Percentiles rank a stretch among this genome's conserved stretches.
phyloP scores from a whole-genome alignment of 768 basidiomycete species.

The Agrocybe chaxingu region DNA sequence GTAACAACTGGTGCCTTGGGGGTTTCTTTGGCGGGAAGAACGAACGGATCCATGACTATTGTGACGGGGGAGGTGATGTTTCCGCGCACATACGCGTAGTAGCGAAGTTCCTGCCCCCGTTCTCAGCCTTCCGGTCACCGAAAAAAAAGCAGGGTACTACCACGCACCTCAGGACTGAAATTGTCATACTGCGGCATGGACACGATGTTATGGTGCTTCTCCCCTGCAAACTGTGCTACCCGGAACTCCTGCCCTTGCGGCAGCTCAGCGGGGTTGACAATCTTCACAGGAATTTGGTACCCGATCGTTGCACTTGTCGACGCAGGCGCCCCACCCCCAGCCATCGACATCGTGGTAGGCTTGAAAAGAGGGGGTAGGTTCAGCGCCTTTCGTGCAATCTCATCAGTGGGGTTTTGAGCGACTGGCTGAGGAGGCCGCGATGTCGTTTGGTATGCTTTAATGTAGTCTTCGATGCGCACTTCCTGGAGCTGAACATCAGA shows the following conservation, averaged over 20 bases:
- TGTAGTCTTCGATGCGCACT: conserved; percentile 51
- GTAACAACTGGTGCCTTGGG: not conserved
- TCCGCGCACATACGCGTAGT: conserved; percentile 36
- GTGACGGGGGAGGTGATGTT: conserved; percentile 26
- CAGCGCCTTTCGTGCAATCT: conserved; percentile 38
- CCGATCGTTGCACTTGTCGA: not conserved
- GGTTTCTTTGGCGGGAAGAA: conserved; percentile 1
- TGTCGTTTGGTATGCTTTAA: conserved; percentile 43
- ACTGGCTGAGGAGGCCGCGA: conserved; percentile 46
- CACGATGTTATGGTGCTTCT: conserved; percentile 36
- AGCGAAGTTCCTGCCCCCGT: conserved; percentile 37
- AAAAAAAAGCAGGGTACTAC: conserved; percentile 4
- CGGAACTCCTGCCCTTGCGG: conserved; percentile 20
- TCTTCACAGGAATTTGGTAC: not conserved
- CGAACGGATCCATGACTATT: conserved; percentile 24
- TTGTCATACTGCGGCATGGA: conserved; percentile 30
- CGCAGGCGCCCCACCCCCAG: not conserved
- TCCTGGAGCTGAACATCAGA: conserved; percentile 36
- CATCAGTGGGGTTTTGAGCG: conserved; percentile 43
- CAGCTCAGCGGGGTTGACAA: conserved; percentile 5
- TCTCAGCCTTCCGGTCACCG: not conserved
- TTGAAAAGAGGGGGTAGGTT: conserved; percentile 51
- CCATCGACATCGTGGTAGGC: conserved; percentile 22
- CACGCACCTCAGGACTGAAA: conserved; percentile 43
- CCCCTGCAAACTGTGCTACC: conserved; percentile 10